A percentile compares a stretch with the other conserved stretches of the same genome.
Evolutionary conservation across 192 early-diverging fungal species (phyloP).

Genomic region (Tieghemiomyces parasiticus): DNA sequence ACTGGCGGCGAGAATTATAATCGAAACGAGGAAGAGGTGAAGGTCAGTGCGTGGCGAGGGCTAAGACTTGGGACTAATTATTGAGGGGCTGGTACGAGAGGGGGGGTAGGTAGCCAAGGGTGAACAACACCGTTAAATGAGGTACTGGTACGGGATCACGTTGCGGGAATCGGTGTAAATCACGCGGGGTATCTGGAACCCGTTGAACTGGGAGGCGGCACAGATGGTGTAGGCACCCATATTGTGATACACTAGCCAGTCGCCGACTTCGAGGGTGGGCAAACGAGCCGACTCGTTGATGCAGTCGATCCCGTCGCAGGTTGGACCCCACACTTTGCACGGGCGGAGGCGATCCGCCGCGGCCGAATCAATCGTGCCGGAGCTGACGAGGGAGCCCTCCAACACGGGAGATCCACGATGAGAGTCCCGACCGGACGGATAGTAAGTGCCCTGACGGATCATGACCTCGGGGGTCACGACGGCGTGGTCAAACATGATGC

Average conservation of each 20-base stretch:
- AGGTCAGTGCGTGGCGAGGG: too few relatives aligned
- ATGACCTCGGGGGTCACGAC: conserved; percentile 56
- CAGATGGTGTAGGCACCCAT: conserved; percentile 98
- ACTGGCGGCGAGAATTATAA: too few relatives aligned
- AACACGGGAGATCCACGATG: neutral
- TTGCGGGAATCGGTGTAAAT: conserved; percentile 72
- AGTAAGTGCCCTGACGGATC: conserved; percentile 24
- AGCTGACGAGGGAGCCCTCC: neutral
- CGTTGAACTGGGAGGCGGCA: conserved; percentile 78
- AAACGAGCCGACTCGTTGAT: conserved; percentile 48
- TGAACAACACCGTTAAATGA: too few relatives aligned
- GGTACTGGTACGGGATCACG: conserved; percentile 8
- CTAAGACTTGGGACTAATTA: too few relatives aligned
- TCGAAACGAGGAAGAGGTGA: too few relatives aligned
- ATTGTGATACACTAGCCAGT: conserved; percentile 88
- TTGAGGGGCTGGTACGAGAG: too few relatives aligned
- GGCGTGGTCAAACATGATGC: conserved; percentile 94
- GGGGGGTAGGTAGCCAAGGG: too few relatives aligned
- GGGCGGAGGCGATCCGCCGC: conserved; percentile 4
- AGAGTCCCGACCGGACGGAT: conserved; percentile 14
- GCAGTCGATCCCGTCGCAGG: conserved; percentile 97
- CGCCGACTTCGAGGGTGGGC: conserved; percentile 78
- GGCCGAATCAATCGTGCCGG: neutral
- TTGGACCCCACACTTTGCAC: conserved; percentile 90
- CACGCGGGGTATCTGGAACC: conserved; percentile 69